A percentile compares a stretch with the other conserved stretches of the same genome.
These are phyloP conservation scores for Candida verbasci DNA, from an alignment of 805 yeast genomes.

Conservation along the genomic window DNA sequence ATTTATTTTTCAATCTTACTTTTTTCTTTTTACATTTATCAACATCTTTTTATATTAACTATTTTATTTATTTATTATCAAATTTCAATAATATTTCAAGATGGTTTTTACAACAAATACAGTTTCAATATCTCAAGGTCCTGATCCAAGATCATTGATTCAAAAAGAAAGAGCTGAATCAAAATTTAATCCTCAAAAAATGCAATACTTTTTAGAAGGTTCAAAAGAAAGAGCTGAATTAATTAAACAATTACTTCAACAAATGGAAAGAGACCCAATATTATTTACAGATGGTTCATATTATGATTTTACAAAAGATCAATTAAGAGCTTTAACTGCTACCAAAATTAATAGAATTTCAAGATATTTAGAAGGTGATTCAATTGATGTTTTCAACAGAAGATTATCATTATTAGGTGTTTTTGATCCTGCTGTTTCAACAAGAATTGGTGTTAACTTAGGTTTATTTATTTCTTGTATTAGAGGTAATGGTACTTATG, in stretches of 20 bases:
- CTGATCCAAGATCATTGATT: slow-evolving; percentile 29
- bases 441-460: slow-evolving; percentile 83
- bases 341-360: slow-evolving; percentile 58
- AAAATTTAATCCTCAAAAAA: slow-evolving; percentile 30
- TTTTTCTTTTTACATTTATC: neutral
- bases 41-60: neutral
- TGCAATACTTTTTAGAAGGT: slow-evolving; percentile 42
- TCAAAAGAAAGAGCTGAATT: slow-evolving; percentile 36
- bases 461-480: slow-evolving; percentile 81
- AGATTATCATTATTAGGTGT: slow-evolving; percentile 56
- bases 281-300: slow-evolving; percentile 48
- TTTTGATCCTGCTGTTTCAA: slow-evolving; percentile 74
- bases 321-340: slow-evolving; percentile 60
- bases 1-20: neutral
- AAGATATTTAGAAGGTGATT: slow-evolving; percentile 51
- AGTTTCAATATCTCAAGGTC: slow-evolving; percentile 16
- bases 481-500: slow-evolving; percentile 83
- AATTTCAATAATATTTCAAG: neutral
- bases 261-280: slow-evolving; percentile 65
- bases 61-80: neutral
- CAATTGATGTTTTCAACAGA: slow-evolving; percentile 47
- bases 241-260: slow-evolving; percentile 49
- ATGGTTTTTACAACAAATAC: slow-evolving; percentile 16
- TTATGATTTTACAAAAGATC: slow-evolving; percentile 53
- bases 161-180: slow-evolving; percentile 29